Evolutionary conservation across 345 rosid genomes (phyloP).

Genomic region (Eucalyptus viminalis): DNA sequence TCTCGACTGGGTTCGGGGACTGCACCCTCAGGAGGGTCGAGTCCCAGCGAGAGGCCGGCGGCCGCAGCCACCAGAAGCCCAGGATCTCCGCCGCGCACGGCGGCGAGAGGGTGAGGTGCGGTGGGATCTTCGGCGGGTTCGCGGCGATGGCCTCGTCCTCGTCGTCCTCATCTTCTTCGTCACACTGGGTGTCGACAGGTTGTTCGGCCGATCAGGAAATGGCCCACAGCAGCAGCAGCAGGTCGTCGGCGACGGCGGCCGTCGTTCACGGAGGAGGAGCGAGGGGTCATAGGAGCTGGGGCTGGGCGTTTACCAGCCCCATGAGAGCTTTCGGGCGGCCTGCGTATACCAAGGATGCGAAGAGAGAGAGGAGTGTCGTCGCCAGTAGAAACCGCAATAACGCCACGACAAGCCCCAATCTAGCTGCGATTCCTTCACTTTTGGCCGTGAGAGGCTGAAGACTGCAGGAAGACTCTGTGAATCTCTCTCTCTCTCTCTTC

Average conservation of each 20-base stretch:
- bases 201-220: background rate
- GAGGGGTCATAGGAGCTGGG: constrained; percentile 62
- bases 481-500: background rate
- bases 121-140: constrained; percentile 95
- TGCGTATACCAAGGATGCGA: constrained; percentile 23
- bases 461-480: background rate
- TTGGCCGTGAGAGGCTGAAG: constrained; percentile 41
- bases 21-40: constrained; percentile 92
- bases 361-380: constrained; percentile 20
- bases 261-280: background rate
- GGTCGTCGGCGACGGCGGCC: background rate
- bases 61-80: background rate
- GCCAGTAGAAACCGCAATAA: constrained; percentile 1
- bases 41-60: constrained; percentile 84
- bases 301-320: constrained; percentile 91
- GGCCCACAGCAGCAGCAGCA: background rate
- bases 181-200: constrained; percentile 32
- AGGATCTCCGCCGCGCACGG: background rate
- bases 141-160: constrained; percentile 64
- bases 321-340: constrained; percentile 78
- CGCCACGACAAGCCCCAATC: constrained; percentile 21
- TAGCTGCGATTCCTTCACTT: constrained; percentile 65
- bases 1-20: constrained; percentile 96
- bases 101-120: constrained; percentile 67
- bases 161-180: constrained; percentile 61